A percentile compares a stretch with the other conserved stretches of the same genome.
Evolutionary conservation across 2,329 filamentous ascomycete genomes (phyloP).

Genomic region (Hyphodiscus sp.): DNA sequence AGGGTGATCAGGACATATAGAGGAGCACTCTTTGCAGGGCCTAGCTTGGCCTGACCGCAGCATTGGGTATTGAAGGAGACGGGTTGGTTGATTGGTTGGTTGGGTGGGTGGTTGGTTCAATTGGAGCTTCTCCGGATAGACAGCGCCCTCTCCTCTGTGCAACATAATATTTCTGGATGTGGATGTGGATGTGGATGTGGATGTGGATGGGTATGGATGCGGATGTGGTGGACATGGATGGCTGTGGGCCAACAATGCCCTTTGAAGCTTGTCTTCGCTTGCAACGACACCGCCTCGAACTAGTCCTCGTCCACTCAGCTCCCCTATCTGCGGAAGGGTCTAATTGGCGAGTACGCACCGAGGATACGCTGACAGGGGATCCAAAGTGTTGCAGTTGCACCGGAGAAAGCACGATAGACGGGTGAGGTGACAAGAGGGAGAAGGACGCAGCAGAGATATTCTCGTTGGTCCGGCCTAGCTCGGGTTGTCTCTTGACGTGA

Average conservation of each 20-base stretch:
- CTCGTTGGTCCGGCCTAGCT: too few species aligned
- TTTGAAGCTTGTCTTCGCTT: background rate
- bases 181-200: too few species aligned
- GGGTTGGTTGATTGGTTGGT: too few species aligned
- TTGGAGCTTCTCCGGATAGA: background rate
- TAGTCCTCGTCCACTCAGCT: slow-evolving; percentile 2
- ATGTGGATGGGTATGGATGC: too few species aligned
- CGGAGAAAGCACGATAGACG: slow-evolving; percentile 4
- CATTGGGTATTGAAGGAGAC: background rate
- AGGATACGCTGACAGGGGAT: background rate
- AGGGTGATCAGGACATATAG: background rate
- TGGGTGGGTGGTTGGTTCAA: background rate
- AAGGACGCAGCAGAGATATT: background rate
- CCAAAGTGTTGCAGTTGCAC: slow-evolving; percentile 1
- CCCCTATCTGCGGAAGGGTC: background rate
- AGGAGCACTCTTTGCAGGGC: background rate
- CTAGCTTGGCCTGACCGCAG: background rate
- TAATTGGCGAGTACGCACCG: background rate
- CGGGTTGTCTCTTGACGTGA: background rate
- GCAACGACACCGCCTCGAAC: slow-evolving; percentile 9
- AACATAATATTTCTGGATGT: too few species aligned
- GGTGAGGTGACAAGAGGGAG: background rate
- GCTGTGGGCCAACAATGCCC: background rate
- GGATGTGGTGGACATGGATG: too few species aligned
- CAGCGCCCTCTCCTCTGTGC: too few species aligned